Percentiles rank a stretch among this genome's conserved stretches.
These are phyloP conservation scores for Epichloe brachyelytri DNA, from an alignment of 2,329 filamentous ascomycete genomes.

Conservation along the genomic window DNA sequence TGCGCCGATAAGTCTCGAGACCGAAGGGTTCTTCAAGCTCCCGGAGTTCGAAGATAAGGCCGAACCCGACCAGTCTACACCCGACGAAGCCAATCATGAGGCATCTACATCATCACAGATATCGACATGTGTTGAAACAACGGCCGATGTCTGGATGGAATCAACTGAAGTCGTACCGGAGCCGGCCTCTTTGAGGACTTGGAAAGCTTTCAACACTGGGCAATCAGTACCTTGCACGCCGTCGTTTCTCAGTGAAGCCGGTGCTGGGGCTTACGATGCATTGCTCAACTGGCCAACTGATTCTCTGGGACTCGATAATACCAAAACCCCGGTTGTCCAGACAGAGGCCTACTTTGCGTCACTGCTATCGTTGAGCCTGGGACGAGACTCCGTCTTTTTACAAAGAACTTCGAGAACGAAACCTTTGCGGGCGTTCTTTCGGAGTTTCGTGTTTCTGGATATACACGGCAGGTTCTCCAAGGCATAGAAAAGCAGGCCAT, in stretches of 20 bases:
- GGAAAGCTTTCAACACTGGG: constrained; percentile 51
- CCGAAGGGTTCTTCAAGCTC: constrained; percentile 21
- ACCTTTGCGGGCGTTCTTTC: constrained; percentile 38
- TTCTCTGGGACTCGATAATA: constrained; percentile 24
- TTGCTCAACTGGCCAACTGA: constrained; percentile 32
- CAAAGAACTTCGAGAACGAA: constrained; percentile 38
- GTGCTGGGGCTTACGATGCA: constrained; percentile 52
- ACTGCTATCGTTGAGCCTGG: constrained; percentile 53
- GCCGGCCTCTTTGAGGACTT: constrained; percentile 43
- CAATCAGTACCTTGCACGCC: constrained; percentile 25
- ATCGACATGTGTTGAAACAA: constrained; percentile 4
- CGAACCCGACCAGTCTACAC: constrained; percentile 1
- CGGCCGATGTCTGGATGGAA: constrained; percentile 32
- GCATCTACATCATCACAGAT: neutral
- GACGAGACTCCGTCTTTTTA: constrained; percentile 62
- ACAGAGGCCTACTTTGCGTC: constrained; percentile 38
- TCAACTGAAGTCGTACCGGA: constrained; percentile 19
- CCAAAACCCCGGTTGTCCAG: constrained; percentile 31
- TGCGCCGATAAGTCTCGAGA: constrained; percentile 10
- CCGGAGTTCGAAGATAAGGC: neutral
- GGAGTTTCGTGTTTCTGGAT: constrained; percentile 41
- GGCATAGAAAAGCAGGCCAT: constrained; percentile 34
- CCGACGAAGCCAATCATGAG: neutral
- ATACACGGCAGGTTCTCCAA: constrained; percentile 35
- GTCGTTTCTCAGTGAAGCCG: constrained; percentile 56